Conservation (phyloP, 352 stramenopile genomes). For the Pseudoperonospora humuli region DNA sequence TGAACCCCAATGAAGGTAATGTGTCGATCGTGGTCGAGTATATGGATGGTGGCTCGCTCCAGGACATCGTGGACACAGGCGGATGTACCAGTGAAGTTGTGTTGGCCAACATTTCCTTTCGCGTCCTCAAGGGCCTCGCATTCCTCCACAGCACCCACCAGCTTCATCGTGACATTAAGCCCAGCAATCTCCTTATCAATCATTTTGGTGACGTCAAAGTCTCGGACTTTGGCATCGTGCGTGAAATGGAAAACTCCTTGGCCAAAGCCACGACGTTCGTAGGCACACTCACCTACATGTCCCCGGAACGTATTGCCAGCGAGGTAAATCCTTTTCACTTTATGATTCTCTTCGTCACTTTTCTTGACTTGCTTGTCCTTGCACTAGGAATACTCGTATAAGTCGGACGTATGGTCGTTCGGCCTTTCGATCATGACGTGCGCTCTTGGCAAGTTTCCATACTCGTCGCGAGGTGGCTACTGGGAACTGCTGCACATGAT, state of each 20-base stretch:
- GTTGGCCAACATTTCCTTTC: constrained; percentile 73
- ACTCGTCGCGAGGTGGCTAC: constrained; percentile 79
- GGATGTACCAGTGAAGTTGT: too few species aligned
- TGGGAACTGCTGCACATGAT: constrained; percentile 84
- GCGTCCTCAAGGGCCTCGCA: constrained; percentile 70
- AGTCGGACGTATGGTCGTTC: constrained; percentile 82
- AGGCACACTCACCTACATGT: too few species aligned
- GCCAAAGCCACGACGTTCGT: constrained; percentile 87
- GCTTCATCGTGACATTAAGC: constrained; percentile 92
- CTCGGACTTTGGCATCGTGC: constrained; percentile 80
- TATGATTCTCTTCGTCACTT: too few species aligned
- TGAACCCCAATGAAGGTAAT: constrained; percentile 70
- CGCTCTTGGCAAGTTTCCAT: constrained; percentile 79
- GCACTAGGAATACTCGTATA: constrained; percentile 88
- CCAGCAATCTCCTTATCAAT: constrained; percentile 93
- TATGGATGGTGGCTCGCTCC: constrained; percentile 90
- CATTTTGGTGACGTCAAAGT: constrained; percentile 67
- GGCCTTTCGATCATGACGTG: constrained; percentile 77
- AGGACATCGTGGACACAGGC: too few species aligned
- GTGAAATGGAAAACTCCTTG: constrained; percentile 75
- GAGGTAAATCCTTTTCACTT: too few species aligned
- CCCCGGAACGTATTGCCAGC: too few species aligned
- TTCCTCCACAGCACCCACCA: constrained; percentile 88
- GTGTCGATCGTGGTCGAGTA: constrained; percentile 93
- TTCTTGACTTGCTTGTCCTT: too few species aligned